A percentile compares a stretch with the other conserved stretches of the same genome.
These are phyloP conservation scores for Pisolithus tinctorius DNA, from an alignment of 768 basidiomycete genomes.

Conservation along the genomic window DNA sequence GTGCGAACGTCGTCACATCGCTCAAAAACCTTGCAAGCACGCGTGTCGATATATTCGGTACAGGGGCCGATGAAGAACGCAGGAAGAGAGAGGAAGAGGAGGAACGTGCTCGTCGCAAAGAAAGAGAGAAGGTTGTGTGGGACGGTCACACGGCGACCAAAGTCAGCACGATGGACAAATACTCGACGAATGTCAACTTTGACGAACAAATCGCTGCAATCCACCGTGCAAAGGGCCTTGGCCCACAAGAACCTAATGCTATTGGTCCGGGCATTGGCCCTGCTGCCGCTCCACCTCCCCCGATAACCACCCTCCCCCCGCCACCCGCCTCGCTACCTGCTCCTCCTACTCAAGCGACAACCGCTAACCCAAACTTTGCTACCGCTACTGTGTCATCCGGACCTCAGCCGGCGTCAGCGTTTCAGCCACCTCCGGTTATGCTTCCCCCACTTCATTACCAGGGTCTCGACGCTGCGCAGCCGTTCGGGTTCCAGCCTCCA, in stretches of 20 bases:
- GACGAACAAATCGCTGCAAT: constrained; percentile 98
- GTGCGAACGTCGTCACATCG: constrained; percentile 91
- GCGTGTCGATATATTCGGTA: constrained; percentile 97
- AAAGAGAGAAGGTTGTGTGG: constrained; percentile 95
- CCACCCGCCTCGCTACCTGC: constrained; percentile 70
- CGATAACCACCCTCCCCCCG: constrained; percentile 57
- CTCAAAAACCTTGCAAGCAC: constrained; percentile 89
- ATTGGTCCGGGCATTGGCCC: constrained; percentile 88
- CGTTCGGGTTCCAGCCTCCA: constrained; percentile 74
- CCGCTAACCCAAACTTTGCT: constrained; percentile 51
- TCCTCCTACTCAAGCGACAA: constrained; percentile 45
- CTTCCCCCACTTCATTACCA: constrained; percentile 82
- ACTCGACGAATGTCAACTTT: constrained; percentile 87
- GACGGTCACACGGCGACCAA: constrained; percentile 97
- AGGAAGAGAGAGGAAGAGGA: constrained; percentile 84
- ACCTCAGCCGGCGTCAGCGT: constrained; percentile 81
- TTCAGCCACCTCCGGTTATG: constrained; percentile 67
- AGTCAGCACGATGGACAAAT: constrained; percentile 86
- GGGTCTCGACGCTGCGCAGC: constrained; percentile 67
- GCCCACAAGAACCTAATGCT: constrained; percentile 71
- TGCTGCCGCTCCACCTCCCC: constrained; percentile 59
- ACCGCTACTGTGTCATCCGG: constrained; percentile 88
- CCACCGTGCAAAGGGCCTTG: constrained; percentile 86
- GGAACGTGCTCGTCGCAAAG: constrained; percentile 72
- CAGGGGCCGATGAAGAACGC: constrained; percentile 86